A percentile compares a stretch with the other conserved stretches of the same genome.
phyloP scores from a whole-genome alignment of 768 basidiomycete species.

The Leucocoprinus sp. region DNA sequence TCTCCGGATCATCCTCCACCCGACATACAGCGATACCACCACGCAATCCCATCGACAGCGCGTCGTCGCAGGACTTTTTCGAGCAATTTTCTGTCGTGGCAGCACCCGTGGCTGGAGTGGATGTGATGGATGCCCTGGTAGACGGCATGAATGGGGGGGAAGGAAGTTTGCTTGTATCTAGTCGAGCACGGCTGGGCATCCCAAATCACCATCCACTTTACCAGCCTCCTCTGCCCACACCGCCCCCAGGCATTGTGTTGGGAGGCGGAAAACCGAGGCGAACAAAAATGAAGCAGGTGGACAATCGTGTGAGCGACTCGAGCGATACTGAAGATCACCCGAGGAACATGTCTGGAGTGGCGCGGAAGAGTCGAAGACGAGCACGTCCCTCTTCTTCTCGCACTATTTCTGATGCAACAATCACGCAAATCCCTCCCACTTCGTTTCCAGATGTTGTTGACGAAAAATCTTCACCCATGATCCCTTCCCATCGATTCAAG shows the following conservation, averaged over 20 bases:
- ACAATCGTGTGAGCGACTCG: conserved; percentile 34
- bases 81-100: conserved; percentile 59
- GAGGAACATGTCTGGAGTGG: conserved; percentile 18
- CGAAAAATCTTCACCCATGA: conserved; percentile 15
- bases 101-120: conserved; percentile 71
- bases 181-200: conserved; percentile 47
- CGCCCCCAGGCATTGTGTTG: conserved; percentile 71
- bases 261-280: conserved; percentile 39
- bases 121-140: conserved; percentile 82
- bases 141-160: conserved; percentile 84
- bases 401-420: conserved; percentile 17
- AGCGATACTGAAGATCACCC: conserved; percentile 46
- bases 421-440: conserved; percentile 9
- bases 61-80: conserved; percentile 31
- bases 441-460: conserved; percentile 9
- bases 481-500: conserved; percentile 5
- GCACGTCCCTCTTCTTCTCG: conserved; percentile 24
- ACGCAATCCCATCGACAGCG: conserved; percentile 53
- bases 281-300: conserved; percentile 22
- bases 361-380: conserved; percentile 27
- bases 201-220: conserved; percentile 66
- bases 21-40: conserved; percentile 66
- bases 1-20: conserved; percentile 62
- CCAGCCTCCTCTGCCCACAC: conserved; percentile 76
- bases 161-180: conserved; percentile 30